These are phyloP conservation scores for Pyrrhoderma lamaoense DNA, from an alignment of 1,284 basidiomycete species.

Conservation along the genomic window DNA sequence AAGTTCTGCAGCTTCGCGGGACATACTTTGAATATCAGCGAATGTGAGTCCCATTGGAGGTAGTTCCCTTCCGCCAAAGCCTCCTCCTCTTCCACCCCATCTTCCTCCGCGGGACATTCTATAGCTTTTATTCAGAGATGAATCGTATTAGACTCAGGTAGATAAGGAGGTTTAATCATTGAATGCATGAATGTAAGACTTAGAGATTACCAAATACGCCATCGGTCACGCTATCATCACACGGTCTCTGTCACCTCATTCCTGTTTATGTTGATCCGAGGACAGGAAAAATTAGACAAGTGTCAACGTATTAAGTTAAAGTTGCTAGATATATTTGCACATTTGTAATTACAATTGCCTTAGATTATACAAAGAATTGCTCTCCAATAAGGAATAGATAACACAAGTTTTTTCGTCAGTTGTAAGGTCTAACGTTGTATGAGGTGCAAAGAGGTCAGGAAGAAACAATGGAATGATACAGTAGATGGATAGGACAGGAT, in stretches of 20 bases:
- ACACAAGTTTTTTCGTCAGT: slow-evolving; percentile 1
- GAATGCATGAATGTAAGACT: too few relatives aligned
- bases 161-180: too few relatives aligned
- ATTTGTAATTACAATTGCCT: slow-evolving; percentile 2
- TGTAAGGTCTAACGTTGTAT: too few relatives aligned
- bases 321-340: not conserved
- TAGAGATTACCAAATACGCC: too few relatives aligned
- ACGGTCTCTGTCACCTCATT: not conserved
- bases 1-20: slow-evolving; percentile 62
- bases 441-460: not conserved
- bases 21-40: slow-evolving; percentile 67
- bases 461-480: not conserved
- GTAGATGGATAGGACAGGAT: not conserved
- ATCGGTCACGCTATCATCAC: not conserved
- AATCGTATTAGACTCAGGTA: not conserved
- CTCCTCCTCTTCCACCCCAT: slow-evolving; percentile 33
- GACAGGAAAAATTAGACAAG: not conserved
- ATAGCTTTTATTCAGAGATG: not conserved
- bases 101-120: slow-evolving; percentile 48
- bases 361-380: slow-evolving; percentile 9
- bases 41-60: slow-evolving; percentile 75
- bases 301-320: not conserved
- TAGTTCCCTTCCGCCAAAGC: slow-evolving; percentile 33
- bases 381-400: slow-evolving; percentile 3
- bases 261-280: too few relatives aligned